Evolutionary conservation across 805 yeast genomes (phyloP), one percentile per base, ranked within the genome.

Genomic region (Metschnikowia lachancei): DNA sequence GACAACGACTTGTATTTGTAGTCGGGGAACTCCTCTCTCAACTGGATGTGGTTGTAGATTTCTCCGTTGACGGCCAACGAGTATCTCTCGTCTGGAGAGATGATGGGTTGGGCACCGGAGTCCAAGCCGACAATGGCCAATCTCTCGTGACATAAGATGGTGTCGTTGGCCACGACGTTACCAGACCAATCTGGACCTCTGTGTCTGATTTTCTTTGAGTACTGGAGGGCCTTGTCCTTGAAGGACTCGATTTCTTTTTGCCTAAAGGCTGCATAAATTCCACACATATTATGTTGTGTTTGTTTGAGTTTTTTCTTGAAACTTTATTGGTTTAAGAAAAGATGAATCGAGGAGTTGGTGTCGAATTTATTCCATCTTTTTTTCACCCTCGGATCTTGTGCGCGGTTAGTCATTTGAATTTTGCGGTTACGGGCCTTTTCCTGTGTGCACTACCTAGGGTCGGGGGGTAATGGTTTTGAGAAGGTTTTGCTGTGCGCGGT

Each of bases 171-270:
- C 64, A 83, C 82, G 55, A 78, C 66, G 82, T 89, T 90, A 63
- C 99, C 99, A 32, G 90, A 79, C 99, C 99, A 94, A 72, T 94
- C 99, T 57, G 99, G 99, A 63, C 99, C 99, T 72, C 99, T 85
- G 72, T 94, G 99, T 75, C 99, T 84, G 67, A 92, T 85, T 72
- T 91, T 81, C 70, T 89, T 92, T 52, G 98, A 79, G 66, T 88
- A 78, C 67, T 88, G 95, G 52, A 94, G 77, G 37, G 98, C 98
- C 64, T 83, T 83, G 53, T 83, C 80, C 71, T 91, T 92, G 78
- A 87, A 94, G 45, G 75, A 72, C 58, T 84, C 83, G 50, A 87
- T 84, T 55, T 89, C 86, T 36, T 83, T 85, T 63, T 87, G 92
- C 69, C 77, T 83, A 71, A 78, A 88, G 41, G 95, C 90, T 52